Percentiles rank a stretch among this genome's conserved stretches.
Evolutionary conservation across 2,329 filamentous ascomycete genomes (phyloP).

Genomic region (Stenocarpella maydis): DNA sequence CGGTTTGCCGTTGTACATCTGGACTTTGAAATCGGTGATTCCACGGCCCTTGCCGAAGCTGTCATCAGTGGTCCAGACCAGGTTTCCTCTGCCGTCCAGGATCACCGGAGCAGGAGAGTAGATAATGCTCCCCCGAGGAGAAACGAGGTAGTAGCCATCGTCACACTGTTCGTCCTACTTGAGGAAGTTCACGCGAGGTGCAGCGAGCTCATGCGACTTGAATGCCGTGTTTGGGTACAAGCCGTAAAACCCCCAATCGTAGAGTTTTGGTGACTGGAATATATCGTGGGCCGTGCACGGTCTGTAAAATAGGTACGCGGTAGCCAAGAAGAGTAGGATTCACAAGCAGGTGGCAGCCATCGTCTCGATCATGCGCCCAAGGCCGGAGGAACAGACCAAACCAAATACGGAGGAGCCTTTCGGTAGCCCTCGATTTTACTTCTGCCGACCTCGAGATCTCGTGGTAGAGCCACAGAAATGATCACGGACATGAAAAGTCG

Average conservation of each 20-base stretch:
- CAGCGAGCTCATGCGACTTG: conserved; percentile 31
- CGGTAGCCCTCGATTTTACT: neutral
- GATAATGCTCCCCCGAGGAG: conserved; percentile 35
- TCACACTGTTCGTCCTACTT: conserved; percentile 33
- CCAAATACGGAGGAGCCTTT: neutral
- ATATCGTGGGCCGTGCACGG: conserved; percentile 7
- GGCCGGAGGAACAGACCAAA: neutral
- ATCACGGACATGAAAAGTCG: neutral
- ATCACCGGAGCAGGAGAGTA: conserved; percentile 39
- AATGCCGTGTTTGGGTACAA: conserved; percentile 34
- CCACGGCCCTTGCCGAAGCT: conserved; percentile 36
- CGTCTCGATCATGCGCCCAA: neutral
- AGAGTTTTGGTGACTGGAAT: conserved; percentile 30
- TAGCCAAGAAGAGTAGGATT: conserved; percentile 5
- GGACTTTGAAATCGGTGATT: conserved; percentile 39
- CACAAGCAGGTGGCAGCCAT: conserved; percentile 25
- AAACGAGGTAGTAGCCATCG: conserved; percentile 35
- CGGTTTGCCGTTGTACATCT: conserved; percentile 43
- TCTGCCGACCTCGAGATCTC: neutral
- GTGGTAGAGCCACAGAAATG: too few relatives aligned
- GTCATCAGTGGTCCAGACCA: conserved; percentile 40
- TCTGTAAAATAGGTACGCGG: neutral
- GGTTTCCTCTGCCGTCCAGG: conserved; percentile 39
- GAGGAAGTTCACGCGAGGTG: conserved; percentile 36
- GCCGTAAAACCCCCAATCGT: conserved; percentile 37